Evolutionary conservation across 108 stramenopile species (phyloP), one percentile per base, ranked within the genome.

Genomic region (Fistulifera solaris): DNA sequence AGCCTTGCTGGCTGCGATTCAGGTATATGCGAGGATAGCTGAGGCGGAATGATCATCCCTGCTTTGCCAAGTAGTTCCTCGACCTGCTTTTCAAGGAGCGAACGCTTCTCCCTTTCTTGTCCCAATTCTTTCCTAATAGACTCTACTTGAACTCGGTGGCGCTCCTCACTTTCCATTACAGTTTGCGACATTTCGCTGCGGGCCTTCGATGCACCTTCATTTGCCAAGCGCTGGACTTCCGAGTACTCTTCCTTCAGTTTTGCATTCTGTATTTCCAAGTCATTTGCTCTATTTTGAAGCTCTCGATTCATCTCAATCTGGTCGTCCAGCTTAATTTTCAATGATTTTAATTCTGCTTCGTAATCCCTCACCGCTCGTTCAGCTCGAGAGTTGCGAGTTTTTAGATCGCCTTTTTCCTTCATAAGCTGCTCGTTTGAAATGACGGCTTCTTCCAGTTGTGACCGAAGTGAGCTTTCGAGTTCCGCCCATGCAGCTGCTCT

Each of bases 171-270:
- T 26, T 89, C 83, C 14, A 78, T 58, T 23, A 85, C 58, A 13
- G 87, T 78, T 54, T 83, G 67, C 47, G 77, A 76, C 76, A 89
- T 78, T 54, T 89, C 87, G 46, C 64, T 81, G 25, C 83, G 64
- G 14, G 76, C 83, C 45, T 75, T 70, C 23, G 79, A 51, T 13
- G 75, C 81, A 23, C 77, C 76, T 54, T 83, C 83, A 27, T 78
- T 82, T 39, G 83, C 78, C 35, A 80, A 54, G 10, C 64, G 61
- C 56, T 89, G 78, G 16, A 79, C 66, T 35, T 74, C 66, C 1
- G 42, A 42, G 41, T 58, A 79, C 44, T 84, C 82, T 56, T 79
- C 72, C 31, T 75, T 56, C 43, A 65, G 38, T 35, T 58, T 76
- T 44, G 68, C 58, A 7, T 55, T 38, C 38, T 82, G 69, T 10